Percentiles rank a stretch among this genome's conserved stretches.
Evolutionary conservation across 768 basidiomycete species (phyloP).

Genomic region (Lyophyllum atratum): DNA sequence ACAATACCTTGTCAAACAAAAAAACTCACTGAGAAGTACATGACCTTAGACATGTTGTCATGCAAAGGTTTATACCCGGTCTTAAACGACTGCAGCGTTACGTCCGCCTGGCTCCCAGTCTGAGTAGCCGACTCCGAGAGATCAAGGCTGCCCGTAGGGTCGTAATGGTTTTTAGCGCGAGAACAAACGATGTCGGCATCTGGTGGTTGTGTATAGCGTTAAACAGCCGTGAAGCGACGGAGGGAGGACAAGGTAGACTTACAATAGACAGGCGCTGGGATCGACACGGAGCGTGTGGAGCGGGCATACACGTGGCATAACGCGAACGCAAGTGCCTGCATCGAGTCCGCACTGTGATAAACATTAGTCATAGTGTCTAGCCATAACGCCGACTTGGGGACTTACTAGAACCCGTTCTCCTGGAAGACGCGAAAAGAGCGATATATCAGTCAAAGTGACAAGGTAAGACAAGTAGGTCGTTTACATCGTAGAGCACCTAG

Average conservation of each 20-base stretch:
- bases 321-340: constrained; percentile 71
- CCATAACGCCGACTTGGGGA: constrained; percentile 5
- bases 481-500: constrained; percentile 45
- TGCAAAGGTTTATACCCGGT: constrained; percentile 50
- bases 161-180: constrained; percentile 64
- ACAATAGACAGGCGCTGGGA: constrained; percentile 88
- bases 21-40: constrained; percentile 42
- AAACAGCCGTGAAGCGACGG: background rate
- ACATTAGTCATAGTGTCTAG: background rate
- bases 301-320: constrained; percentile 83
- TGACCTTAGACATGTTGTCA: constrained; percentile 30
- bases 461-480: constrained; percentile 9
- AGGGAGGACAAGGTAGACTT: constrained; percentile 20
- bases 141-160: constrained; percentile 49
- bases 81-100: constrained; percentile 48
- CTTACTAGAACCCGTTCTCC: constrained; percentile 64
- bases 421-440: constrained; percentile 13
- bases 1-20: no score
- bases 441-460: background rate
- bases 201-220: constrained; percentile 32
- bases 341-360: constrained; percentile 52
- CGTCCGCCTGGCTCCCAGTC: constrained; percentile 33
- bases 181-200: constrained; percentile 79
- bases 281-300: constrained; percentile 81
- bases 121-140: constrained; percentile 40